Evolutionary conservation across 495 filamentous ascomycete species (phyloP).

Genomic region (Hyphodiscus hymeniophilus): DNA sequence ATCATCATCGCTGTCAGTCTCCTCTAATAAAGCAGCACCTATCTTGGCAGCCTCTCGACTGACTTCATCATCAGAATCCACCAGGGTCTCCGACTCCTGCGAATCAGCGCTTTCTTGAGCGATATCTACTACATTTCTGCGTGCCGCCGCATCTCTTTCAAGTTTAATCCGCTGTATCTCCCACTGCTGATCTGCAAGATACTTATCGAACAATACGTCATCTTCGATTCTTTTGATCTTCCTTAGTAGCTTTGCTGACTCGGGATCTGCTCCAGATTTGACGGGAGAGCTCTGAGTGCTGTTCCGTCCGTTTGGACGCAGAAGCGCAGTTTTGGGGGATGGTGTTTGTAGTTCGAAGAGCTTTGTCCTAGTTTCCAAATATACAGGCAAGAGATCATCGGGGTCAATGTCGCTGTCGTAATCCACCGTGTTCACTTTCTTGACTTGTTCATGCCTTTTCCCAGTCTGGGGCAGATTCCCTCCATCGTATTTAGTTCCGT

Average conservation of each 20-base stretch:
- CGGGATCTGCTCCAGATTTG: slow-evolving; percentile 30
- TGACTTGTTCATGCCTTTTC: slow-evolving; percentile 20
- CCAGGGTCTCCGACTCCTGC: slow-evolving; percentile 11
- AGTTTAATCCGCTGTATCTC: slow-evolving; percentile 54
- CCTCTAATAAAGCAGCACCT: slow-evolving; percentile 40
- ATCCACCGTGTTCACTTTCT: slow-evolving; percentile 30
- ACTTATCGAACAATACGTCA: slow-evolving; percentile 79
- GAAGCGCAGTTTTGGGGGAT: neutral
- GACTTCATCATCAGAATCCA: slow-evolving; percentile 36
- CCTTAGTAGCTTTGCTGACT: slow-evolving; percentile 53
- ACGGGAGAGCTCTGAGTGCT: slow-evolving; percentile 9
- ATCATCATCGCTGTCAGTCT: slow-evolving; percentile 44
- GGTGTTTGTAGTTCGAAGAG: slow-evolving; percentile 55
- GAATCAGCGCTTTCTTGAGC: slow-evolving; percentile 24
- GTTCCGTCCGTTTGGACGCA: slow-evolving; percentile 3
- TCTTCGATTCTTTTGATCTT: slow-evolving; percentile 71
- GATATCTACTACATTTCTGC: slow-evolving; percentile 19
- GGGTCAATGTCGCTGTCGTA: slow-evolving; percentile 54
- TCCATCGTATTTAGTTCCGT: slow-evolving; percentile 18
- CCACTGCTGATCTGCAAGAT: slow-evolving; percentile 71
- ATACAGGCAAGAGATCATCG: slow-evolving; percentile 68
- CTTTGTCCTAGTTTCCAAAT: slow-evolving; percentile 60
- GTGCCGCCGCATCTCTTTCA: slow-evolving; percentile 43
- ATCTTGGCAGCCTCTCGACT: slow-evolving; percentile 41
- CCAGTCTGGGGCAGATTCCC: slow-evolving; percentile 23